Evolutionary conservation across 164 flowering plant species (phyloP), one percentile per base, ranked within the genome.

Genomic region (Magnolia officinalis): DNA sequence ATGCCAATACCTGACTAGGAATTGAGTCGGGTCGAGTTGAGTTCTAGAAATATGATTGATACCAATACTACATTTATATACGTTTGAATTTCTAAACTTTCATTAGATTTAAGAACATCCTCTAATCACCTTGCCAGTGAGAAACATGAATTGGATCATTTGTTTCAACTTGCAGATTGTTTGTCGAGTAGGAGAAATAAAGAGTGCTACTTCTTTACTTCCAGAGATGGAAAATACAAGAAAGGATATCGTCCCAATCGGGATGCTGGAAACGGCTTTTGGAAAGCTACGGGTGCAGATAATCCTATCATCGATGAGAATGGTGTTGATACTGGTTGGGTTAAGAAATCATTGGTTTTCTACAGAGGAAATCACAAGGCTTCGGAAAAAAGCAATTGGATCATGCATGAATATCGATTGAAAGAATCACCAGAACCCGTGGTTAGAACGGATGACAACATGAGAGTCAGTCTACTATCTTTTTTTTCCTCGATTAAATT

Each of bases 251-350:
- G 96, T 81, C 96, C 97, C 0, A 92, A 91, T 81, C 69, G 98
- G 75, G 92, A 96, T 0, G 90, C 97, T 0, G 81, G 83, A 26
- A 76, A 80, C 8, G 98, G 97, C 45, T 94, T 89, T 74, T 94
- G 98, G 98, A 94, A 94, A 74, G 98, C 98, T 2, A 94, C 97
- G 0, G 98, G 98, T 20, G 90, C 97, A 0, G 98, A 94, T 70
- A 84, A 95, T 1, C 84, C 72, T 58, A 89, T 94, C 45, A 1
- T 71, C 86, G 45, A 85, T 87, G 78, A 67, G 79, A 14, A 78
- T 87, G 13, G 89, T 87, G 1, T 90, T 90, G 0, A 92, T 88
- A 58, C 75, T 83, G 80, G 8, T 87, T 95, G 50, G 79, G 87
- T 8, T 85, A 84, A 70, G 92, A 94, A 84, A 94, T 94, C 14